phyloP scores from a whole-genome alignment of 1,284 basidiomycete species.

The Heliocybe sulcata region DNA sequence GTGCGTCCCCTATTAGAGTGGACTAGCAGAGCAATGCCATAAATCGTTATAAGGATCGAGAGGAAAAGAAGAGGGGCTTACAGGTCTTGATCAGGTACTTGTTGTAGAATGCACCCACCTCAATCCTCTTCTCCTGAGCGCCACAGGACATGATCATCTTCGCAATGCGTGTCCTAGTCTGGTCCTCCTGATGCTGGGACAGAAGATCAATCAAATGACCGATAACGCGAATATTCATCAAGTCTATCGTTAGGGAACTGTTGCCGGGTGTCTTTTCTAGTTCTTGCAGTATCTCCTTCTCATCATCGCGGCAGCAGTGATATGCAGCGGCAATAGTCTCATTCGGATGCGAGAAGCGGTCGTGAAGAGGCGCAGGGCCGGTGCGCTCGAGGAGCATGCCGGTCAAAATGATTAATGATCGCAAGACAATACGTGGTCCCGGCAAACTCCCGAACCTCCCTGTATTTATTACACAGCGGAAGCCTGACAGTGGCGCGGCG shows the following conservation, averaged over 20 bases:
- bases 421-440: too few species aligned
- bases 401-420: too few species aligned
- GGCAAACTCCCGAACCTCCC: too few species aligned
- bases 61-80: not conserved
- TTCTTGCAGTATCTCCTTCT: not conserved
- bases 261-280: not conserved
- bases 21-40: constrained; percentile 1
- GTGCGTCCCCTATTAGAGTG: constrained; percentile 1
- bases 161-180: not conserved
- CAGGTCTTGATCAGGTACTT: not conserved
- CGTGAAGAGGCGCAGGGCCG: not conserved
- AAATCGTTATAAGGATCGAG: not conserved
- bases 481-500: too few species aligned
- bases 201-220: not conserved
- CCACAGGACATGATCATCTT: not conserved
- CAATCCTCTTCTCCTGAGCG: not conserved
- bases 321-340: not conserved
- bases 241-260: not conserved
- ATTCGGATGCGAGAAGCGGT: not conserved
- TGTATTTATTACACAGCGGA: too few species aligned
- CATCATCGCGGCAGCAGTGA: not conserved
- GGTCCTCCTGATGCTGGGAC: not conserved
- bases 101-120: not conserved
- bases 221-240: not conserved
- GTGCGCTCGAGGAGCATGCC: too few species aligned